A percentile compares a stretch with the other conserved stretches of the same genome.
Evolutionary conservation across 2,329 filamentous ascomycete genomes (phyloP).

Genomic region (Huntiella bhutanensis): DNA sequence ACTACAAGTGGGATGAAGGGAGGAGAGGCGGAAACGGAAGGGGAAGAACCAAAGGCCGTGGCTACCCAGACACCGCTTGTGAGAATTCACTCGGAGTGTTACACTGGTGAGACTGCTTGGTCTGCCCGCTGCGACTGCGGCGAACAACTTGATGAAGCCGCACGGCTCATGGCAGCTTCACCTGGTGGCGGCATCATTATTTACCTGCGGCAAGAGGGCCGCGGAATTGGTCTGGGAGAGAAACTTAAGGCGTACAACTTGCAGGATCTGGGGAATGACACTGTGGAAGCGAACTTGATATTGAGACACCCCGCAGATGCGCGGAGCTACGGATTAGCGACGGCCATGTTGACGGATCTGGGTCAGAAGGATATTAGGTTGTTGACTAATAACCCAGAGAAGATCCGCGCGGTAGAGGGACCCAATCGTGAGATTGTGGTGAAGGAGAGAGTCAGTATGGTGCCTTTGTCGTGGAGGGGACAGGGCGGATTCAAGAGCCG

Average conservation of each 20-base stretch:
- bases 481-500: conserved; percentile 65
- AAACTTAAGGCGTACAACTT: conserved; percentile 97
- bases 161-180: conserved; percentile 67
- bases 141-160: conserved; percentile 92
- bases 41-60: conserved; percentile 12
- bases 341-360: conserved; percentile 78
- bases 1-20: conserved; percentile 48
- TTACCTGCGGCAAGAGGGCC: conserved; percentile 87
- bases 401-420: conserved; percentile 84
- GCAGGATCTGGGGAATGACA: conserved; percentile 92
- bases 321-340: conserved; percentile 86
- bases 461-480: conserved; percentile 82
- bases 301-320: conserved; percentile 87
- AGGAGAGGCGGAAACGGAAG: conserved; percentile 12
- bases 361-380: conserved; percentile 61
- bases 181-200: conserved; percentile 71
- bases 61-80: conserved; percentile 44
- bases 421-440: conserved; percentile 76
- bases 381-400: conserved; percentile 94
- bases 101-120: conserved; percentile 97
- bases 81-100: conserved; percentile 93
- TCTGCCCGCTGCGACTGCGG: conserved; percentile 94
- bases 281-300: conserved; percentile 84
- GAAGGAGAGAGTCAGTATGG: conserved; percentile 81
- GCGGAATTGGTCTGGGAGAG: conserved; percentile 83